These are phyloP conservation scores for Botrytis fabae DNA, from an alignment of 2,329 filamentous ascomycete genomes.

Conservation along the genomic window DNA sequence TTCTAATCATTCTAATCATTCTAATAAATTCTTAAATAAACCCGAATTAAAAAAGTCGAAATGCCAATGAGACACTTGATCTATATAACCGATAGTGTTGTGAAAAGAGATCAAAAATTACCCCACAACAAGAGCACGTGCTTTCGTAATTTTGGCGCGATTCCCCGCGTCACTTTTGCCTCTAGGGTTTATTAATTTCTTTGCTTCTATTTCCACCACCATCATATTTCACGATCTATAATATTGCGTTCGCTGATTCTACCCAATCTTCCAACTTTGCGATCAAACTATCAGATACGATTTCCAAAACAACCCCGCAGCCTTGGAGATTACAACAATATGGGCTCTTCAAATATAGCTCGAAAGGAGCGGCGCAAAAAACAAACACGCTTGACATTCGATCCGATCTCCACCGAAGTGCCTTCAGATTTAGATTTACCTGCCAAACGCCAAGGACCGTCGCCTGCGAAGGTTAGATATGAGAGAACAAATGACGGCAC, in stretches of 20 bases:
- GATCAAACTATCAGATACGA: neutral
- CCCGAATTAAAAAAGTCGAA: too few relatives aligned
- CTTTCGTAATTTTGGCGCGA: constrained; percentile 4
- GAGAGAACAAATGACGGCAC: constrained; percentile 15
- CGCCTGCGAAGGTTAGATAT: constrained; percentile 36
- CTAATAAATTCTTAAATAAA: too few relatives aligned
- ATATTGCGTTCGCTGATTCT: neutral
- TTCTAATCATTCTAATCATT: too few relatives aligned
- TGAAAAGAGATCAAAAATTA: neutral
- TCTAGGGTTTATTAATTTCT: neutral
- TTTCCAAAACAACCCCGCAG: neutral
- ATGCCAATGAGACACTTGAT: too few relatives aligned
- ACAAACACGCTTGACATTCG: constrained; percentile 38
- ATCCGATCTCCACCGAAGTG: constrained; percentile 25
- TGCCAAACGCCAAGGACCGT: constrained; percentile 25
- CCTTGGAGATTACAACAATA: constrained; percentile 25
- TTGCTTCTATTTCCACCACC: neutral
- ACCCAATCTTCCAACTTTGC: neutral
- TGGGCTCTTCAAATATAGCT: constrained; percentile 31
- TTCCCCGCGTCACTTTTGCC: constrained; percentile 16
- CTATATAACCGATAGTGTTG: too few relatives aligned
- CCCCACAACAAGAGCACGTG: neutral
- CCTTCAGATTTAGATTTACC: constrained; percentile 5
- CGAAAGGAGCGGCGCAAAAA: constrained; percentile 32
- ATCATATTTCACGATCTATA: neutral